Percentiles rank a stretch among this genome's conserved stretches.
These are phyloP conservation scores for Aphanomyces cochlioides DNA, from an alignment of 352 stramenopile genomes.

Conservation along the genomic window DNA sequence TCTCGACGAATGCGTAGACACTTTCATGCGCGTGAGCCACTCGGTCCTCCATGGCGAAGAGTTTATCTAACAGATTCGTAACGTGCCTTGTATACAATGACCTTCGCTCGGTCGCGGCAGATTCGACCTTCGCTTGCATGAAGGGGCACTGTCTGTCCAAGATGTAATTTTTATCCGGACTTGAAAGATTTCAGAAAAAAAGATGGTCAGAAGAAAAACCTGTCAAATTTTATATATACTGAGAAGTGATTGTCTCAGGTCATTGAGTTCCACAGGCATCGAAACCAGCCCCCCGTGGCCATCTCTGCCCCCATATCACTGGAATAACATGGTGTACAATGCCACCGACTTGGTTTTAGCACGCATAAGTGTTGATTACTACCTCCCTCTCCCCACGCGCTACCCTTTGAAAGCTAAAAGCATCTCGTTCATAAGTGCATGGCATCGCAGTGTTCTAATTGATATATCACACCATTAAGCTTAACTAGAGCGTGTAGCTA, in stretches of 20 bases:
- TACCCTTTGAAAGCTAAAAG: too few relatives aligned
- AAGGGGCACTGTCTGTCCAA: background rate
- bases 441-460: too few relatives aligned
- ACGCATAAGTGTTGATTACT: too few relatives aligned
- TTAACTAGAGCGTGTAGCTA: too few relatives aligned
- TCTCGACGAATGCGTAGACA: constrained; percentile 15
- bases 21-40: constrained; percentile 14
- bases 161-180: constrained; percentile 16
- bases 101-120: too few relatives aligned
- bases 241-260: background rate
- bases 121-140: background rate
- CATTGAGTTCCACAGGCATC: constrained; percentile 1
- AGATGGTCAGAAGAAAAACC: background rate
- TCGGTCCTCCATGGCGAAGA: background rate
- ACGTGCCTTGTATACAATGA: too few relatives aligned
- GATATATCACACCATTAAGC: too few relatives aligned
- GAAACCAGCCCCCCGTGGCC: background rate
- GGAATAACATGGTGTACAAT: background rate
- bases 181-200: constrained; percentile 14
- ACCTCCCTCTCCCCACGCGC: too few relatives aligned
- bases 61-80: too few relatives aligned
- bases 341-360: too few relatives aligned
- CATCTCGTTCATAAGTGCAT: too few relatives aligned
- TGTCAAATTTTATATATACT: background rate
- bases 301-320: too few relatives aligned